Conservation (phyloP, 805 yeast species). For the Barnettozyma vustinii region DNA sequence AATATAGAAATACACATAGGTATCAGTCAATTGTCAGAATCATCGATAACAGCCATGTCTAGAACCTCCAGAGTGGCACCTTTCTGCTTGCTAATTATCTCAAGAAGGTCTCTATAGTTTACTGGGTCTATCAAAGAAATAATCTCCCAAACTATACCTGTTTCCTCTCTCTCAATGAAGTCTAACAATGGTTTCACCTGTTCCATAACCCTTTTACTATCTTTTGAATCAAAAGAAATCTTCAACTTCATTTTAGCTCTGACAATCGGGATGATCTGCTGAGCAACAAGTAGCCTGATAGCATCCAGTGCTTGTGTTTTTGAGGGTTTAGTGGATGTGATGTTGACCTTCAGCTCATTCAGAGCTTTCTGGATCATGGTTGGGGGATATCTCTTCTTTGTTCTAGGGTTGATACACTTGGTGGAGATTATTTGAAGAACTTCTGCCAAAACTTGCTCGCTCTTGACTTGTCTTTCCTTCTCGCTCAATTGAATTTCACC, state of each 20-base stretch:
- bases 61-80: conserved; percentile 75
- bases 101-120: conserved; percentile 65
- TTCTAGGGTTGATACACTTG: conserved; percentile 85
- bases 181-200: conserved; percentile 38
- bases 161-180: conserved; percentile 37
- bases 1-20: background rate
- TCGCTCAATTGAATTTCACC: conserved; percentile 95
- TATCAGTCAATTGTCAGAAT: conserved; percentile 32
- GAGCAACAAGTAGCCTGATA: conserved; percentile 65
- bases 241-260: conserved; percentile 90
- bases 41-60: conserved; percentile 83
- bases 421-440: conserved; percentile 78
- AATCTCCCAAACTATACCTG: conserved; percentile 45
- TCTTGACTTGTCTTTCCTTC: conserved; percentile 78
- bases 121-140: conserved; percentile 82
- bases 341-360: conserved; percentile 70
- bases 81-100: conserved; percentile 42
- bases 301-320: conserved; percentile 91
- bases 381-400: conserved; percentile 89
- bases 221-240: conserved; percentile 51
- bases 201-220: conserved; percentile 40
- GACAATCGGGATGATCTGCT: conserved; percentile 87
- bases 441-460: conserved; percentile 72
- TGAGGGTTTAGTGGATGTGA: conserved; percentile 66
- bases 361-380: conserved; percentile 89